Evolutionary conservation across 371 early-diverging fungal species (phyloP).

Genomic region (Smittium mucronatum): DNA sequence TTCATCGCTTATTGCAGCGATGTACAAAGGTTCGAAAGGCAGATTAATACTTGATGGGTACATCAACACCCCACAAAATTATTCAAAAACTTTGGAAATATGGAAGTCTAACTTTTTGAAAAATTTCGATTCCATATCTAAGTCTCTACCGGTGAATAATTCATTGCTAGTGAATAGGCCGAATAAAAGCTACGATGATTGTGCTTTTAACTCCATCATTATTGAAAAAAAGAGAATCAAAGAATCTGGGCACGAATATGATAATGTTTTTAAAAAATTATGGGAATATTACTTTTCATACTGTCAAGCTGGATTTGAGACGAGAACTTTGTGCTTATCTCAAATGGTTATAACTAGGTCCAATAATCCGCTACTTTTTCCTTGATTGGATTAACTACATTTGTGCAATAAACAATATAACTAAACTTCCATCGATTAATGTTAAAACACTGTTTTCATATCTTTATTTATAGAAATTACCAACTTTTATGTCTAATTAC

Average conservation of each 20-base stretch:
- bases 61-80: slow-evolving; percentile 38
- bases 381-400: too few relatives aligned
- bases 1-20: slow-evolving; percentile 37
- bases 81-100: slow-evolving; percentile 19
- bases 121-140: not conserved
- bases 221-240: not conserved
- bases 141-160: slow-evolving; percentile 2
- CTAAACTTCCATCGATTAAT: too few relatives aligned
- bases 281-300: slow-evolving; percentile 53
- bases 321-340: slow-evolving; percentile 42
- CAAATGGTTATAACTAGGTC: slow-evolving; percentile 38
- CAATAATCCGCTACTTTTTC: too few relatives aligned
- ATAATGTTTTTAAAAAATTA: slow-evolving; percentile 40
- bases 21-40: slow-evolving; percentile 37
- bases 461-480: too few relatives aligned
- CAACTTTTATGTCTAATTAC: too few relatives aligned
- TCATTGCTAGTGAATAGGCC: slow-evolving; percentile 10
- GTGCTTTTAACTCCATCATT: not conserved
- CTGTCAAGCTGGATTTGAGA: slow-evolving; percentile 55
- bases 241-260: slow-evolving; percentile 20
- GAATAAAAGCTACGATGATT: not conserved
- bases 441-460: too few relatives aligned
- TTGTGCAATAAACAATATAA: too few relatives aligned
- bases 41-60: slow-evolving; percentile 40
- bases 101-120: slow-evolving; percentile 9